Evolutionary conservation across 176 grass and related monocot genomes (phyloP).

Genomic region (Zoysia pacifica): DNA sequence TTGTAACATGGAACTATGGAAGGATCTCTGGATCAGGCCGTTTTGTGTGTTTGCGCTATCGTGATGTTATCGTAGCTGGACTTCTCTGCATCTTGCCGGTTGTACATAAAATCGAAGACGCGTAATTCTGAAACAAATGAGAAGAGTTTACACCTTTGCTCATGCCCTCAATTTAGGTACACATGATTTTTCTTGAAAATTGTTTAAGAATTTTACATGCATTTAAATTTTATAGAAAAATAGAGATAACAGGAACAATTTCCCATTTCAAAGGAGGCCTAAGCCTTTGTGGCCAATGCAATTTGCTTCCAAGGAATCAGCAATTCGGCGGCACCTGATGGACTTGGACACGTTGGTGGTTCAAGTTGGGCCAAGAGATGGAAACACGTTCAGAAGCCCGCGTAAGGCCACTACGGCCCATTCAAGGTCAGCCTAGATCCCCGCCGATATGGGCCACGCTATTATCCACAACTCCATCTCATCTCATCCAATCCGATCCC

Average conservation of each 20-base stretch:
- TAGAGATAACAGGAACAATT: too few relatives aligned
- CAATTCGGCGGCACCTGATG: not conserved
- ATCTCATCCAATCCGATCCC: constrained; percentile 34
- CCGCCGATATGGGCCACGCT: constrained; percentile 5
- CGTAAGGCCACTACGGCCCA: not conserved
- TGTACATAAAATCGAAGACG: constrained; percentile 21
- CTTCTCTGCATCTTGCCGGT: not conserved
- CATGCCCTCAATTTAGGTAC: not conserved
- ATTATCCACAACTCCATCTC: constrained; percentile 1
- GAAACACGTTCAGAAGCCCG: not conserved
- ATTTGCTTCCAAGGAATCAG: not conserved
- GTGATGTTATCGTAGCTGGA: not conserved
- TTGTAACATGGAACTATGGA: not conserved
- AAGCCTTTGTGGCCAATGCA: not conserved
- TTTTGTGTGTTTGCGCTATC: constrained; percentile 18
- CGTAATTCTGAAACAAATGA: not conserved
- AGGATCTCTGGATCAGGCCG: not conserved
- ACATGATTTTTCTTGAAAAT: too few relatives aligned
- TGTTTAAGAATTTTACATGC: too few relatives aligned
- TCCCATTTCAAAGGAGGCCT: too few relatives aligned
- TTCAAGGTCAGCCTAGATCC: not conserved
- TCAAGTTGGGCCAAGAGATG: not conserved
- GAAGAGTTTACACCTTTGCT: not conserved
- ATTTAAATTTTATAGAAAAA: too few relatives aligned
- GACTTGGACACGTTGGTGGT: not conserved